Conservation (phyloP, 1,139 yeast species). For the Geotrichum restrictum region DNA sequence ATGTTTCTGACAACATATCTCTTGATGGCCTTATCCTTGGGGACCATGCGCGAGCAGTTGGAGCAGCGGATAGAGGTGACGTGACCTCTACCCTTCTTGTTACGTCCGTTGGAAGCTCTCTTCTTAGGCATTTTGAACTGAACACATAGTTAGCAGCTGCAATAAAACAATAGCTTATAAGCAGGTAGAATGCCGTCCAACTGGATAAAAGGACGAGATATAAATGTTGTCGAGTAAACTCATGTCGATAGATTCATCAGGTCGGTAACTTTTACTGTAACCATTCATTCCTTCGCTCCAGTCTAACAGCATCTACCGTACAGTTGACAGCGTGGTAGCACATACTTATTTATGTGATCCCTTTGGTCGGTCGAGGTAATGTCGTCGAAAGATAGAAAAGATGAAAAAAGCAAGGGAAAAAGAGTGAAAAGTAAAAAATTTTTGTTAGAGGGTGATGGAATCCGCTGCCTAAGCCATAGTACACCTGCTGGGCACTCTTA, state of each 20-base stretch:
- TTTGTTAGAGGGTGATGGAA: neutral
- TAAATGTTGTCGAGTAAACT: neutral
- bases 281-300: too few relatives aligned
- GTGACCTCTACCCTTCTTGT: conserved; percentile 99
- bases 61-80: conserved; percentile 99
- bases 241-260: neutral
- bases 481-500: neutral
- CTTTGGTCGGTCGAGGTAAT: conserved; percentile 15
- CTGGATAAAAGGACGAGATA: too few relatives aligned
- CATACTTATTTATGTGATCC: conserved; percentile 18
- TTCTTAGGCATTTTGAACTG: conserved; percentile 88
- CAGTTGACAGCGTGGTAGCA: neutral
- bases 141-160: neutral
- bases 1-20: conserved; percentile 99
- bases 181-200: neutral
- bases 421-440: neutral
- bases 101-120: conserved; percentile 99
- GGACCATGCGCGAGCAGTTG: conserved; percentile 99
- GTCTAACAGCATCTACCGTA: too few relatives aligned
- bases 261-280: too few relatives aligned
- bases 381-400: conserved; percentile 4
- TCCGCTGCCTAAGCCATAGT: neutral
- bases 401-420: neutral
- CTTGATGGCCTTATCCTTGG: conserved; percentile 99
- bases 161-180: neutral